These are phyloP conservation scores for Fraxinus sp. DNA, from an alignment of 305 asterid genomes.

Conservation along the genomic window DNA sequence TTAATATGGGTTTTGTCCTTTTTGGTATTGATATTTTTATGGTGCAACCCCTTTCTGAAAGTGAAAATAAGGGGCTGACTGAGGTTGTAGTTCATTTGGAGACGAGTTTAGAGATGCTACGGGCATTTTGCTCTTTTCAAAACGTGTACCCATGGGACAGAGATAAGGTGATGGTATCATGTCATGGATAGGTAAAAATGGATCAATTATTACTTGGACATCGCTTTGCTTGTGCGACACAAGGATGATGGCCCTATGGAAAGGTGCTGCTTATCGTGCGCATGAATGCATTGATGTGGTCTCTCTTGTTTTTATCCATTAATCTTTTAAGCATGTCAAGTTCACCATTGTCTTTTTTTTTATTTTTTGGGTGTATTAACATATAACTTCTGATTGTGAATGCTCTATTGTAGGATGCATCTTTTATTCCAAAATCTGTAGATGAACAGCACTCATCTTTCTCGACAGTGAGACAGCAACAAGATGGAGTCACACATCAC, in stretches of 20 bases:
- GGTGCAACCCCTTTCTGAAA: background rate
- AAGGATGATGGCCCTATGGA: background rate
- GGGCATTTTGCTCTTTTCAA: background rate
- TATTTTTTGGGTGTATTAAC: background rate
- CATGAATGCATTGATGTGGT: background rate
- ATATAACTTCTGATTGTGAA: conserved; percentile 10
- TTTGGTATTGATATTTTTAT: background rate
- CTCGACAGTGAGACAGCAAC: conserved; percentile 27
- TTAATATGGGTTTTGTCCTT: background rate
- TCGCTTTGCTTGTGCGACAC: background rate
- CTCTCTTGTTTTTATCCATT: background rate
- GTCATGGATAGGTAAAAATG: background rate
- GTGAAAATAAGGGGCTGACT: background rate
- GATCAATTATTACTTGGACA: background rate
- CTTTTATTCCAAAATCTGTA: conserved; percentile 10
- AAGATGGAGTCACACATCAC: conserved; percentile 32
- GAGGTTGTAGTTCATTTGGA: background rate
- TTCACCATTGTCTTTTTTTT: background rate
- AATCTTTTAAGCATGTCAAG: background rate
- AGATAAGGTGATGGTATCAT: background rate
- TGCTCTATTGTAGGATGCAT: conserved; percentile 34
- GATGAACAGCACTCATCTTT: conserved; percentile 34
- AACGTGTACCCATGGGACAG: background rate
- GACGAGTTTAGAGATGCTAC: background rate
- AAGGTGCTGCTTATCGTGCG: background rate